A percentile compares a stretch with the other conserved stretches of the same genome.
Evolutionary conservation across 2,329 filamentous ascomycete genomes (phyloP).

Genomic region (Spiromastix sp.): DNA sequence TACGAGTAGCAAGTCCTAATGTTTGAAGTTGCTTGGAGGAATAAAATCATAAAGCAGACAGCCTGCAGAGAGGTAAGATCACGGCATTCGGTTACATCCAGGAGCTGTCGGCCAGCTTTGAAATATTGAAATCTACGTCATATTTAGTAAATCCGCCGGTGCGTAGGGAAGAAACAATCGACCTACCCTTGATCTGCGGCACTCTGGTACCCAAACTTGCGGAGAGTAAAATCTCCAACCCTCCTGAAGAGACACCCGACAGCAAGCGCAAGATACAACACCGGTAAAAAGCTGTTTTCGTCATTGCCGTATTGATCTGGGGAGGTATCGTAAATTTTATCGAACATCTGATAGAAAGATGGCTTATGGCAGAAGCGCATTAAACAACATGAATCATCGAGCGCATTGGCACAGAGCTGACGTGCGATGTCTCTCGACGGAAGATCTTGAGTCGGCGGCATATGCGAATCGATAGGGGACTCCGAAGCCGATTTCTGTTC

Average conservation of each 20-base stretch:
- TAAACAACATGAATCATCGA: constrained; percentile 53
- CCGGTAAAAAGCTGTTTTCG: constrained; percentile 58
- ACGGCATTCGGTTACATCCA: constrained; percentile 54
- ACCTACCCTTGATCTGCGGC: constrained; percentile 46
- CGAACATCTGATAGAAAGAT: constrained; percentile 65
- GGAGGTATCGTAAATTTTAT: constrained; percentile 64
- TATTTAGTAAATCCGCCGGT: constrained; percentile 4
- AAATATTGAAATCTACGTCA: constrained; percentile 60
- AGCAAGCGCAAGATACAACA: constrained; percentile 60
- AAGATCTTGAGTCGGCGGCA: constrained; percentile 52
- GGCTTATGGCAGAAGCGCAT: constrained; percentile 71
- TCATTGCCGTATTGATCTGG: constrained; percentile 52
- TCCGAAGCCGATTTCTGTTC: constrained; percentile 56
- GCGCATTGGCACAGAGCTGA: constrained; percentile 47
- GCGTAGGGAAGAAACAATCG: not conserved
- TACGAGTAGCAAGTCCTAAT: constrained; percentile 72
- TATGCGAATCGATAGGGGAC: constrained; percentile 51
- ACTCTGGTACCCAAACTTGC: constrained; percentile 37
- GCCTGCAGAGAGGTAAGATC: constrained; percentile 66
- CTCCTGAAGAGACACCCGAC: constrained; percentile 64
- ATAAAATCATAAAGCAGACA: constrained; percentile 69
- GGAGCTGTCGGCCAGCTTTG: constrained; percentile 52
- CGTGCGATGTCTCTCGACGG: constrained; percentile 52
- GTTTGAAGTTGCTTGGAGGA: constrained; percentile 69
- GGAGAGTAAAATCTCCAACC: constrained; percentile 40